phyloP scores from a whole-genome alignment of 257 asterid genomes.

The Verbascum thapsus region DNA sequence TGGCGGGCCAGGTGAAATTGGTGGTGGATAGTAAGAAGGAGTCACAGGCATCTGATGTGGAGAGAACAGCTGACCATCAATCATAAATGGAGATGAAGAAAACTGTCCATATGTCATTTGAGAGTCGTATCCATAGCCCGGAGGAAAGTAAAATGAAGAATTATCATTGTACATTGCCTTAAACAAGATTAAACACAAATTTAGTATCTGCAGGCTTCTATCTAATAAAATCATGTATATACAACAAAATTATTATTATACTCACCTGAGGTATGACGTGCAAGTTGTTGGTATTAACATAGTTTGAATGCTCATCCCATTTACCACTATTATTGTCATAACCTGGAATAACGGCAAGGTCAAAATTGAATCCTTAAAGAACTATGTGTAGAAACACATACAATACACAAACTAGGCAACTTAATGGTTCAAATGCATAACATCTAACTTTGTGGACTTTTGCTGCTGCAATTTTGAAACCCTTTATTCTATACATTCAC shows the following conservation, averaged over 20 bases:
- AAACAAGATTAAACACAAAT: constrained; percentile 36
- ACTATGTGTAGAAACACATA: constrained; percentile 8
- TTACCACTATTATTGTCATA: constrained; percentile 71
- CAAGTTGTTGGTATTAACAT: constrained; percentile 76
- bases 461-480: constrained; percentile 2
- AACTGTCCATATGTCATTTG: constrained; percentile 96
- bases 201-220: constrained; percentile 27
- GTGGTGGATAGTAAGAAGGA: constrained; percentile 70
- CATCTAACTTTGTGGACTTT: not conserved
- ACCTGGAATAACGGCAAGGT: constrained; percentile 56
- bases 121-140: constrained; percentile 87
- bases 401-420: constrained; percentile 17
- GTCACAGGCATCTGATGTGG: constrained; percentile 86
- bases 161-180: constrained; percentile 94
- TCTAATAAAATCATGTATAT: constrained; percentile 28
- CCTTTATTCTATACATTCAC: too few species aligned
- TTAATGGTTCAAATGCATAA: not conserved
- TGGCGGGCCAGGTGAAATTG: constrained; percentile 88
- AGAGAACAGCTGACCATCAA: constrained; percentile 94
- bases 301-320: constrained; percentile 83
- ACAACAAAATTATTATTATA: constrained; percentile 25
- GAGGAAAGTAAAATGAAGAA: constrained; percentile 69
- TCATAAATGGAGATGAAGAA: constrained; percentile 85
- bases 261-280: constrained; percentile 89
- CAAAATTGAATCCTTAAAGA: constrained; percentile 23